These are phyloP conservation scores for Penicillium maclennaniae DNA, from an alignment of 495 filamentous ascomycete genomes.

Conservation along the genomic window DNA sequence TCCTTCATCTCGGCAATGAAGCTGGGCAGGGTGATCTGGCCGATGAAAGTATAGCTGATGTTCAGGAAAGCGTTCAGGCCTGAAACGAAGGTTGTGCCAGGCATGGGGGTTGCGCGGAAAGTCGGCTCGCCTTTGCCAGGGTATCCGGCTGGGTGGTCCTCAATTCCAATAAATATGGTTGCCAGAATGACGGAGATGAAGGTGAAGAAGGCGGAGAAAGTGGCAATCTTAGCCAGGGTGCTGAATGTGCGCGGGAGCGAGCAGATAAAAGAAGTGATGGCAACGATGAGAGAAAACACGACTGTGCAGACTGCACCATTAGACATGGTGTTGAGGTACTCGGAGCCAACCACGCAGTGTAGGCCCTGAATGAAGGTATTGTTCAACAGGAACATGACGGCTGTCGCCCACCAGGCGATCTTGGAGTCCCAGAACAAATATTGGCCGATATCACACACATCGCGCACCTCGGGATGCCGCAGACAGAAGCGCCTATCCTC, in stretches of 20 bases:
- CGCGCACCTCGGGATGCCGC: conserved; percentile 78
- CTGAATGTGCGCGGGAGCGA: conserved; percentile 80
- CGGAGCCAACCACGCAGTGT: conserved; percentile 72
- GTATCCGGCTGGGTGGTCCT: conserved; percentile 63
- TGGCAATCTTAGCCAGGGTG: conserved; percentile 70
- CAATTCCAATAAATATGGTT: conserved; percentile 70
- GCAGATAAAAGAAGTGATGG: conserved; percentile 66
- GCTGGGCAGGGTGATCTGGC: conserved; percentile 83
- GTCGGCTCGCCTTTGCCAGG: conserved; percentile 53
- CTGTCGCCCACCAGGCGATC: conserved; percentile 79
- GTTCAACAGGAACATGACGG: conserved; percentile 85
- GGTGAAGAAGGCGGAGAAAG: conserved; percentile 74
- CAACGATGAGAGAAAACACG: conserved; percentile 64
- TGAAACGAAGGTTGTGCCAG: conserved; percentile 70
- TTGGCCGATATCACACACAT: conserved; percentile 89
- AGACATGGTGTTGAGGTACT: conserved; percentile 83
- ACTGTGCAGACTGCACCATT: conserved; percentile 64
- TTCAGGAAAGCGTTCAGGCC: conserved; percentile 84
- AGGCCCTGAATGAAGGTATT: conserved; percentile 87
- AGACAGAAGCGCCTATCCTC: conserved; percentile 70
- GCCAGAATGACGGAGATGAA: conserved; percentile 82
- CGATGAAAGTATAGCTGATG: conserved; percentile 89
- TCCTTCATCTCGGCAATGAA: conserved; percentile 93
- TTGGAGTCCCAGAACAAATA: conserved; percentile 77
- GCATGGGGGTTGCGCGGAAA: conserved; percentile 60